Conservation (phyloP, 2,329 filamentous ascomycete species). For the Xylaria sp. region DNA sequence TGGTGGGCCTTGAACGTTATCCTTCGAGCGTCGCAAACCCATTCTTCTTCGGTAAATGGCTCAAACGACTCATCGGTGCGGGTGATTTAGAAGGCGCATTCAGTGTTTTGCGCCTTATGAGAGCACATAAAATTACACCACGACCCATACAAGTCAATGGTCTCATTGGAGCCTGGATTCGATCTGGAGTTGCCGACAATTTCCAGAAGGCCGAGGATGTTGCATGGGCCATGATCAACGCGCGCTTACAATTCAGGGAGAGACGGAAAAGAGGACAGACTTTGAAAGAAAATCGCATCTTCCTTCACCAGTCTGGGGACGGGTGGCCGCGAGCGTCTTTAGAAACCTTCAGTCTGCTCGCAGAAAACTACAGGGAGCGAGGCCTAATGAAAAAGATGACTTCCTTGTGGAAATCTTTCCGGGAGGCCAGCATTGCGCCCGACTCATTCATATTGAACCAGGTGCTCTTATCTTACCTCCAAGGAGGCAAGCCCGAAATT, state of each 20-base stretch:
- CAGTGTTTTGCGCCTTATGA: slow-evolving; percentile 71
- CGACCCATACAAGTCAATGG: slow-evolving; percentile 76
- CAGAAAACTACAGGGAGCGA: slow-evolving; percentile 64
- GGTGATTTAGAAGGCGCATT: slow-evolving; percentile 65
- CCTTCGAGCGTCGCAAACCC: slow-evolving; percentile 58
- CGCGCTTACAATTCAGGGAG: slow-evolving; percentile 59
- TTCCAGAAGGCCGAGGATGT: slow-evolving; percentile 60
- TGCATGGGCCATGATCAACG: slow-evolving; percentile 71
- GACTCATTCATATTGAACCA: slow-evolving; percentile 78
- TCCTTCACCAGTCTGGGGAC: slow-evolving; percentile 27
- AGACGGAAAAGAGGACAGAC: slow-evolving; percentile 35
- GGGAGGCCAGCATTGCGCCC: slow-evolving; percentile 57
- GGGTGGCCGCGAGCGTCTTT: slow-evolving; percentile 57
- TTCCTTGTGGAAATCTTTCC: slow-evolving; percentile 57
- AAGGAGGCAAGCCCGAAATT: slow-evolving; percentile 49
- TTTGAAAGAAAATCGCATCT: slow-evolving; percentile 27
- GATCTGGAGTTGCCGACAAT: slow-evolving; percentile 51
- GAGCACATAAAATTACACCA: slow-evolving; percentile 59
- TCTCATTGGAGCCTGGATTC: slow-evolving; percentile 71
- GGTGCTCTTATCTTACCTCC: slow-evolving; percentile 61
- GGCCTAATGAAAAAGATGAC: slow-evolving; percentile 53
- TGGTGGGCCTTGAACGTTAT: slow-evolving; percentile 39
- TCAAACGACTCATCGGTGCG: slow-evolving; percentile 73
- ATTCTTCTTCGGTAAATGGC: slow-evolving; percentile 84
- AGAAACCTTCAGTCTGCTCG: slow-evolving; percentile 72